phyloP scores from a whole-genome alignment of 2,329 filamentous ascomycete genomes.

The Dactylellina drechsleri region DNA sequence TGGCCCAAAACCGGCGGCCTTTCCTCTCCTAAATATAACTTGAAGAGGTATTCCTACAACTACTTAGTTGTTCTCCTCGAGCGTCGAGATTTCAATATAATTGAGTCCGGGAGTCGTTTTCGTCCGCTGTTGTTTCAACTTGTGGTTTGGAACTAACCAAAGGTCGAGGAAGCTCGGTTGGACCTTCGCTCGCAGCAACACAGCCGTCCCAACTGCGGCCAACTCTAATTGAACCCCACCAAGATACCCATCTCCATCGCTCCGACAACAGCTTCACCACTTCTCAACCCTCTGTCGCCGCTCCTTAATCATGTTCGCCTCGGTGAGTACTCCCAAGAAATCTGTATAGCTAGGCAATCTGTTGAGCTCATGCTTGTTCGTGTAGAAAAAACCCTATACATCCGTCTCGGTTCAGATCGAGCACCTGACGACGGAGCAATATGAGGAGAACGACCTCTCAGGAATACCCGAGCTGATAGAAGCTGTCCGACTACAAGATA shows the following conservation, averaged over 20 bases:
- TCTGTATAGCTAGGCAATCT: neutral
- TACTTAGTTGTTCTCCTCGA: neutral
- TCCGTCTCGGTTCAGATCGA: slow-evolving; percentile 94
- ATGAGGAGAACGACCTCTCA: slow-evolving; percentile 88
- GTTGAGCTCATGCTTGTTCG: neutral
- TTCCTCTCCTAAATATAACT: neutral
- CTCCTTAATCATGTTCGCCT: slow-evolving; percentile 38
- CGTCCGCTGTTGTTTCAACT: neutral
- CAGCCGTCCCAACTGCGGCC: slow-evolving; percentile 15
- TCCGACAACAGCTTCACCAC: neutral
- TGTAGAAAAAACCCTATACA: slow-evolving; percentile 80
- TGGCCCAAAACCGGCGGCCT: slow-evolving; percentile 9
- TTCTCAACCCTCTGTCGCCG: slow-evolving; percentile 21
- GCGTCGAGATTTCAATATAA: slow-evolving; percentile 8
- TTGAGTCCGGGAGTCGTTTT: neutral
- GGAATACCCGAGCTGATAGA: slow-evolving; percentile 95
- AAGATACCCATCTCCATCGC: slow-evolving; percentile 17
- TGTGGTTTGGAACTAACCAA: neutral
- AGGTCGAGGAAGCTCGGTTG: slow-evolving; percentile 28
- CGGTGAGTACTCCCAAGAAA: slow-evolving; percentile 13
- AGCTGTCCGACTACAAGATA: slow-evolving; percentile 86
- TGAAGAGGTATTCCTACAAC: neutral
- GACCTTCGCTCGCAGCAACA: slow-evolving; percentile 34
- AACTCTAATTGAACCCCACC: slow-evolving; percentile 31
- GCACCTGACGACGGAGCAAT: slow-evolving; percentile 85